Evolutionary conservation across 345 rosid genomes (phyloP), one percentile per base, ranked within the genome.

Genomic region (Lepidium sativum): DNA sequence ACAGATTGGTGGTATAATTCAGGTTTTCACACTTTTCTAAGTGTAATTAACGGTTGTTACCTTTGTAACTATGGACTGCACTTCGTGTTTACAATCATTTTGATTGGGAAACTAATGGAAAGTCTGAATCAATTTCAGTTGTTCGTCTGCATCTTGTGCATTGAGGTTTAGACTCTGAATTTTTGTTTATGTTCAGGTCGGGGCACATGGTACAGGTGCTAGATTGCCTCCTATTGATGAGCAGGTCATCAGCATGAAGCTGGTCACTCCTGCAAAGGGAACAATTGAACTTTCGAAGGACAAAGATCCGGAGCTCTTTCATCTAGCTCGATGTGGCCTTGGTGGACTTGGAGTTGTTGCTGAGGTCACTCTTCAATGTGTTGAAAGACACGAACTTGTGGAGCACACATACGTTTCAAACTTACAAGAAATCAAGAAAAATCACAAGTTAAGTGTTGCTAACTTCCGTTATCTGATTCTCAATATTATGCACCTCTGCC

Each of bases 141-240:
- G 20, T 51, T 52, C 17, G 39, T 52, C 42, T 65, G 0, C 48
- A 0, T 29, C 13, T 45, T 48, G 34, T 59, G 14, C 32, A 31
- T 32, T 11, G 54, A 38, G 32, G 39, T 34, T 50, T 69, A 38
- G 27, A 29, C 4, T 37, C 58, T 66, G 54, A 32, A 23, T 48
- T 49, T 38, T 35, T 61, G 54, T 20, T 17, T 40, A 1, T 33
- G 47, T 60, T 59, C 70, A 94, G 97, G 97, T 94, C 56, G 99
- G 97, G 45, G 99, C 99, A 15, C 99, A 88, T 73, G 97, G 96
- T 58, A 90, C 96, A 16, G 97, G 99, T 71, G 97, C 97, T 68
- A 82, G 80, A 63, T 75, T 94, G 82, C 97, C 92, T 67, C 99
- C 96, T 42, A 84, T 94, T 66, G 99, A 94, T 43, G 99, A 90